These are phyloP conservation scores for Metschnikowia hibisci DNA, from an alignment of 805 yeast species.

Conservation along the genomic window DNA sequence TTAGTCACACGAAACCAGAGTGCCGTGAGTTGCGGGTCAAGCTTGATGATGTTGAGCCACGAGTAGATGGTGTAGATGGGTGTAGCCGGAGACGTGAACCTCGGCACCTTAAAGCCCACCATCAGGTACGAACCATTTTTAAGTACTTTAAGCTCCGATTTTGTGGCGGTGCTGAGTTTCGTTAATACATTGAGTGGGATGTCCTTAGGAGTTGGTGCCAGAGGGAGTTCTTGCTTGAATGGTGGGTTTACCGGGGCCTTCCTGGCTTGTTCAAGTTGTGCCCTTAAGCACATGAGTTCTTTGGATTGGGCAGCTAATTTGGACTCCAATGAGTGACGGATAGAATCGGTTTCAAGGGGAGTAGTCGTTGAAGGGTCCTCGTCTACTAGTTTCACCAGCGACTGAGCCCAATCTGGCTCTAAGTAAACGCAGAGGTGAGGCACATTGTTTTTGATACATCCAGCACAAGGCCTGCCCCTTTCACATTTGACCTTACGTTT, in stretches of 20 bases:
- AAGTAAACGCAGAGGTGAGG: slow-evolving; percentile 37
- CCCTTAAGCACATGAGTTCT: slow-evolving; percentile 14
- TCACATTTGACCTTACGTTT: slow-evolving; percentile 43
- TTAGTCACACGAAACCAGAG: slow-evolving; percentile 40
- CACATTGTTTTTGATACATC: slow-evolving; percentile 39
- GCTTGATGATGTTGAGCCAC: slow-evolving; percentile 37
- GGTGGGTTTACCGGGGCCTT: background rate
- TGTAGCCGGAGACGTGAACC: slow-evolving; percentile 1
- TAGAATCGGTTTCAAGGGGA: background rate
- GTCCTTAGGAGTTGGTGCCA: background rate
- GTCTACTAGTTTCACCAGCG: slow-evolving; percentile 7
- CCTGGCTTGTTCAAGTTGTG: slow-evolving; percentile 6
- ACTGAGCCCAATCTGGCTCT: slow-evolving; percentile 37
- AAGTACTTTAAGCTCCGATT: slow-evolving; percentile 11
- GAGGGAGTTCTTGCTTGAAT: background rate
- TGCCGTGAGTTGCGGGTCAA: slow-evolving; percentile 39
- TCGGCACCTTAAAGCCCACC: slow-evolving; percentile 8
- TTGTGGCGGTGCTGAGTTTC: slow-evolving; percentile 20
- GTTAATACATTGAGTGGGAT: slow-evolving; percentile 19
- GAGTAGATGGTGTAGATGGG: slow-evolving; percentile 25
- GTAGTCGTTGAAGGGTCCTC: background rate
- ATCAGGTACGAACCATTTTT: slow-evolving; percentile 18
- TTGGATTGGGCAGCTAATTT: slow-evolving; percentile 7
- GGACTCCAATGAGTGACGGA: slow-evolving; percentile 5
- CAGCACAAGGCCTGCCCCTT: slow-evolving; percentile 39